These are phyloP conservation scores for Pyrenochaeta sp. DNA, from an alignment of 2,329 filamentous ascomycete genomes.

Conservation along the genomic window DNA sequence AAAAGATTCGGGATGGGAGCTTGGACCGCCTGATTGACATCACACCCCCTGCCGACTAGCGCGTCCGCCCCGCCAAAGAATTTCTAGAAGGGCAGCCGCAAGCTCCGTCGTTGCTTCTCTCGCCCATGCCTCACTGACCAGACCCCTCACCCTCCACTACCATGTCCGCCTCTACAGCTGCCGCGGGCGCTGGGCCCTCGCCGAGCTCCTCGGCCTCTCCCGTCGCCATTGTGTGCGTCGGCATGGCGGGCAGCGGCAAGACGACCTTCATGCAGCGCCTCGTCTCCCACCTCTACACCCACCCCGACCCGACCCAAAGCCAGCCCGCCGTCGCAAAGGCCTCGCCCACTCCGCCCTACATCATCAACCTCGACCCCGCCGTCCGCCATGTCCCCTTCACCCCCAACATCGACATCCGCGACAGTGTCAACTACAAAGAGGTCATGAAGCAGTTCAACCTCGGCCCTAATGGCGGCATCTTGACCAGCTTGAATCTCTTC, in stretches of 20 bases:
- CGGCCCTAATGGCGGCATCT: slow-evolving; percentile 93
- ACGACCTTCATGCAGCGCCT: slow-evolving; percentile 99
- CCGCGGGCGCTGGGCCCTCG: slow-evolving; percentile 20
- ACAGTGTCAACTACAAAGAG: slow-evolving; percentile 99
- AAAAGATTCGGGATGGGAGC: too few relatives aligned
- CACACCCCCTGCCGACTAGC: slow-evolving; percentile 24
- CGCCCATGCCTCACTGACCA: neutral
- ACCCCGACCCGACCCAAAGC: slow-evolving; percentile 61
- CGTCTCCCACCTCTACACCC: slow-evolving; percentile 86
- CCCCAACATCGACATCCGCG: slow-evolving; percentile 97
- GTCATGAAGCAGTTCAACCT: slow-evolving; percentile 99
- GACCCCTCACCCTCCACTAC: slow-evolving; percentile 14
- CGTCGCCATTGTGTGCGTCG: slow-evolving; percentile 88
- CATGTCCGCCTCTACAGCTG: slow-evolving; percentile 51
- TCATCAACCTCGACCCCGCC: slow-evolving; percentile 95
- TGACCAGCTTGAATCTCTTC: slow-evolving; percentile 95
- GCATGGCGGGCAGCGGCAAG: slow-evolving; percentile 98
- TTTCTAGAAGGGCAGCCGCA: slow-evolving; percentile 26
- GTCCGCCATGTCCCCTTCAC: slow-evolving; percentile 94
- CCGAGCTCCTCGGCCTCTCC: slow-evolving; percentile 52
- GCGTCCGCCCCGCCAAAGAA: slow-evolving; percentile 43
- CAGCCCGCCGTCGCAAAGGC: slow-evolving; percentile 39
- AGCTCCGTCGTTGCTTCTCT: neutral
- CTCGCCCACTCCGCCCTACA: slow-evolving; percentile 74
- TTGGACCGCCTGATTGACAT: slow-evolving; percentile 37